Evolutionary conservation across 306 rosid genomes (phyloP).

Genomic region (Dryas drummondii): DNA sequence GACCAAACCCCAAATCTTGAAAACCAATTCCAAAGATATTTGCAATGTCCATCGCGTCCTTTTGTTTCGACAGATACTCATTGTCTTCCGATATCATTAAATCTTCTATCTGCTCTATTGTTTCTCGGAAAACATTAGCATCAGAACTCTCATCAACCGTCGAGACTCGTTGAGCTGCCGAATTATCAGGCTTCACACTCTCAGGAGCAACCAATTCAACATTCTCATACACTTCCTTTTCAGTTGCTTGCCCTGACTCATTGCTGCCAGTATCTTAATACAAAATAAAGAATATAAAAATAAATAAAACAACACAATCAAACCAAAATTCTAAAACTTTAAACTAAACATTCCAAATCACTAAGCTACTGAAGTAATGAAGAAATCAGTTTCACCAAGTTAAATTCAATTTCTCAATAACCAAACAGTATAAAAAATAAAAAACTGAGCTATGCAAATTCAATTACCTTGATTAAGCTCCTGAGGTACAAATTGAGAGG

Average conservation of each 20-base stretch:
- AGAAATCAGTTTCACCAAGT: too few relatives aligned
- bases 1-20: too few relatives aligned
- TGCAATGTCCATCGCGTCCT: background rate
- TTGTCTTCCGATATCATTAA: slow-evolving; percentile 15
- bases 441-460: too few relatives aligned
- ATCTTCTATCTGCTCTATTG: slow-evolving; percentile 23
- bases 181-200: background rate
- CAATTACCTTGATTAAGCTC: background rate
- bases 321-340: too few relatives aligned
- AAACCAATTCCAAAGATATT: background rate
- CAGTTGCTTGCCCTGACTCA: slow-evolving; percentile 3
- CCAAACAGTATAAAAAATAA: too few relatives aligned
- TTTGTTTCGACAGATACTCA: background rate
- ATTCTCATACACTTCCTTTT: slow-evolving; percentile 5
- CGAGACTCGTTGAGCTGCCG: background rate
- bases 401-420: too few relatives aligned
- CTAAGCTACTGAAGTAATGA: too few relatives aligned
- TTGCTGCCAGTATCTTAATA: slow-evolving; percentile 18
- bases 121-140: slow-evolving; percentile 1
- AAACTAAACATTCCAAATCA: too few relatives aligned
- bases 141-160: slow-evolving; percentile 3
- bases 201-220: slow-evolving; percentile 12
- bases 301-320: too few relatives aligned
- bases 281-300: background rate
- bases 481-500: background rate